phyloP scores from a whole-genome alignment of 1,284 basidiomycete genomes.

The Ustilago trichophora region DNA sequence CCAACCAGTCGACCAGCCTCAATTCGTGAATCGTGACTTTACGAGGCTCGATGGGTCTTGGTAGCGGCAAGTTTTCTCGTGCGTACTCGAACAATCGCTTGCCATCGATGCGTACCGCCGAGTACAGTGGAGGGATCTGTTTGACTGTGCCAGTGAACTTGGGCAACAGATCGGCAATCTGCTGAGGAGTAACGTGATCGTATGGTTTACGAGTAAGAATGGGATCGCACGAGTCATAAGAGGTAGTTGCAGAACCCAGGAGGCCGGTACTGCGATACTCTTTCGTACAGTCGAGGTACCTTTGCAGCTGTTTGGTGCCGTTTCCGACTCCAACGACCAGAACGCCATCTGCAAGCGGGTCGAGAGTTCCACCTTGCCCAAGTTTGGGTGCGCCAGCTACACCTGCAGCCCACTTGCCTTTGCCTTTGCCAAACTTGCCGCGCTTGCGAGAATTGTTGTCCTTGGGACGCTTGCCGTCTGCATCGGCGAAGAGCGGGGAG shows the following conservation, averaged over 20 bases:
- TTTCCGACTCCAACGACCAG: conserved; percentile 85
- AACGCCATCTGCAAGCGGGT: conserved; percentile 95
- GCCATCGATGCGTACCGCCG: conserved; percentile 97
- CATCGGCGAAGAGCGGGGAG: conserved; percentile 77
- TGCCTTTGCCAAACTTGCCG: conserved; percentile 39
- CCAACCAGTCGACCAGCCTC: conserved; percentile 70
- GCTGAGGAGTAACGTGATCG: conserved; percentile 78
- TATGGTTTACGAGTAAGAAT: conserved; percentile 73
- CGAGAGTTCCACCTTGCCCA: conserved; percentile 92
- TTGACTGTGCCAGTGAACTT: conserved; percentile 85
- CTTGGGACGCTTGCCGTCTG: conserved; percentile 69
- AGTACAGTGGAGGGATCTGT: conserved; percentile 78
- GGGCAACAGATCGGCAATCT: conserved; percentile 72
- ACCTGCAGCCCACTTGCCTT: conserved; percentile 44
- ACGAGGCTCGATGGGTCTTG: conserved; percentile 89
- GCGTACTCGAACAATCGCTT: conserved; percentile 96
- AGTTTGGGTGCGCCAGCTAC: conserved; percentile 72
- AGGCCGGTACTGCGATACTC: conserved; percentile 85
- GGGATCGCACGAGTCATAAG: conserved; percentile 85
- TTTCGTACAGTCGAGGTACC: conserved; percentile 91
- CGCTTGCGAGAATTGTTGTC: conserved; percentile 52
- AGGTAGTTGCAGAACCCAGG: conserved; percentile 91
- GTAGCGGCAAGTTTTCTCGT: conserved; percentile 84
- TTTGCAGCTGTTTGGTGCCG: conserved; percentile 85
- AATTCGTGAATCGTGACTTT: conserved; percentile 83